Conservation (phyloP, 805 yeast species). For the Sugiyamaella lignohabitans region DNA sequence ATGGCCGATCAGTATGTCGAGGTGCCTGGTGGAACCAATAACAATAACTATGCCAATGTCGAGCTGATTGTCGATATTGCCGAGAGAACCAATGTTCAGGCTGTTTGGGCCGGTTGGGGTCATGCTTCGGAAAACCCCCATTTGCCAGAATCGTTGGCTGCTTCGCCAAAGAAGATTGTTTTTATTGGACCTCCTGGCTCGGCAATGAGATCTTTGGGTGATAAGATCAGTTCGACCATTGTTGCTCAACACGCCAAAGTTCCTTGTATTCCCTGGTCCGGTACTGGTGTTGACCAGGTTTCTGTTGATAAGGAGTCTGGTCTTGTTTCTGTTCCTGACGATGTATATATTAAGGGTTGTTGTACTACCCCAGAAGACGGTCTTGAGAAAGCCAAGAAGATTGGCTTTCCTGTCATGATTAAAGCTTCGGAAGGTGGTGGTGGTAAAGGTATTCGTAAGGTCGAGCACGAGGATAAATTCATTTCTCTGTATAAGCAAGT, state of each 20-base stretch:
- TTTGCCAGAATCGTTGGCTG: conserved; percentile 89
- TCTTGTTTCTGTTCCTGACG: conserved; percentile 84
- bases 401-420: conserved; percentile 98
- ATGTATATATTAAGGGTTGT: conserved; percentile 82
- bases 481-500: conserved; percentile 80
- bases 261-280: conserved; percentile 99
- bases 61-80: conserved; percentile 96
- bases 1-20: conserved; percentile 99
- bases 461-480: conserved; percentile 76
- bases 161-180: conserved; percentile 81
- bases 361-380: conserved; percentile 85
- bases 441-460: conserved; percentile 99
- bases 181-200: conserved; percentile 99
- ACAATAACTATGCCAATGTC: conserved; percentile 96
- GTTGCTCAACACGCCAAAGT: conserved; percentile 98
- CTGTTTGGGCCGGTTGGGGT: conserved; percentile 99
- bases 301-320: conserved; percentile 58
- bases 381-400: conserved; percentile 68
- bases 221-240: conserved; percentile 93
- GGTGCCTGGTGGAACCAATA: conserved; percentile 99
- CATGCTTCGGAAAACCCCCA: conserved; percentile 98
- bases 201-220: conserved; percentile 99
- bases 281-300: conserved; percentile 91
- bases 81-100: conserved; percentile 92
- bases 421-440: conserved; percentile 99